These are phyloP conservation scores for Heterotrichella gracilis DNA, from an alignment of 352 stramenopile genomes.

Conservation along the genomic window DNA sequence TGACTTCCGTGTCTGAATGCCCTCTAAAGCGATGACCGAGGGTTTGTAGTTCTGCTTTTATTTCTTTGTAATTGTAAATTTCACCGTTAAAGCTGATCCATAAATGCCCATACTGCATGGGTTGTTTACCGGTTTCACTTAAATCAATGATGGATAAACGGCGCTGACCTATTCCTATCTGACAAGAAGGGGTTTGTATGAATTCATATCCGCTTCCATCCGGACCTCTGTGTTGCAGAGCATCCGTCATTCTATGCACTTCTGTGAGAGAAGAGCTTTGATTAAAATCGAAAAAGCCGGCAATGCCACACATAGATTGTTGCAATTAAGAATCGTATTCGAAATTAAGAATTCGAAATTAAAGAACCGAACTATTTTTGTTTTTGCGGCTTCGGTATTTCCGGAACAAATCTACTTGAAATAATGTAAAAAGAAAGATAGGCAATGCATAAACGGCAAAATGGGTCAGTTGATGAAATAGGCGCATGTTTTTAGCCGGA, in stretches of 20 bases:
- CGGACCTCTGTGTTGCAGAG: conserved; percentile 8
- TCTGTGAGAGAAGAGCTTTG: neutral
- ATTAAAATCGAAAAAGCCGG: neutral
- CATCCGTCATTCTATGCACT: neutral
- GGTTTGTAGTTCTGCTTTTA: neutral
- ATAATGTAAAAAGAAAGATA: too few species aligned
- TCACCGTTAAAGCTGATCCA: neutral
- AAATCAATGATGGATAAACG: neutral
- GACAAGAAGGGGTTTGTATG: too few species aligned
- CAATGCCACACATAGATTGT: conserved; percentile 12
- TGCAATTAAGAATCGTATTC: too few species aligned
- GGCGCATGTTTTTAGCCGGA: too few species aligned
- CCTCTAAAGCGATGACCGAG: neutral
- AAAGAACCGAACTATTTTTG: too few species aligned
- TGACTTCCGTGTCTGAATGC: neutral
- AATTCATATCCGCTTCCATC: neutral
- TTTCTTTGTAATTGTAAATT: neutral
- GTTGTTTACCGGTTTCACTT: neutral
- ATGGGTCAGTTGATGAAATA: too few species aligned
- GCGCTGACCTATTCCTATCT: conserved; percentile 7
- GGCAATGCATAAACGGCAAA: too few species aligned
- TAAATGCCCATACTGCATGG: too few species aligned
- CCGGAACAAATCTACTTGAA: too few species aligned
- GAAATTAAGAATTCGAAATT: too few species aligned
- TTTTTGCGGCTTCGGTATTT: too few species aligned